These are phyloP conservation scores for Aurantiochytrium sp. DNA, from an alignment of 108 stramenopile species.

Conservation along the genomic window DNA sequence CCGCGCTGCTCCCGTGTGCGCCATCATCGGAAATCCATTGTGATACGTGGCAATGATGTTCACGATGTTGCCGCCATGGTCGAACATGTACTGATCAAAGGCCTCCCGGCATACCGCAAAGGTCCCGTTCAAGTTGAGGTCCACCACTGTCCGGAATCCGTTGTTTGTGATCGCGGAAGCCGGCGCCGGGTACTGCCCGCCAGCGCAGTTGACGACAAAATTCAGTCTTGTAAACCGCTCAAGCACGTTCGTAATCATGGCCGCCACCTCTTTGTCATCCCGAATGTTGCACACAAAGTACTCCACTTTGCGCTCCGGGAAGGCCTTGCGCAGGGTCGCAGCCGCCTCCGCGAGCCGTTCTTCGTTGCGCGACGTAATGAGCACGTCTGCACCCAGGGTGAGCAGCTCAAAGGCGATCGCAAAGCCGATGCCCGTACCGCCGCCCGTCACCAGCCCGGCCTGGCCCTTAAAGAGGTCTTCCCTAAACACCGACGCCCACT, in stretches of 20 bases:
- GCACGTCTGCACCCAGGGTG: constrained; percentile 59
- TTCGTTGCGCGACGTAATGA: constrained; percentile 62
- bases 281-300: constrained; percentile 17
- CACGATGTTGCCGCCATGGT: constrained; percentile 27
- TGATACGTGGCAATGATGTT: constrained; percentile 20
- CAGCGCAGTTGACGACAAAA: constrained; percentile 28
- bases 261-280: background rate
- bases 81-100: constrained; percentile 15
- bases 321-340: background rate
- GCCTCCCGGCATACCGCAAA: constrained; percentile 23
- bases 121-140: constrained; percentile 20
- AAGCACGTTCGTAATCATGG: background rate
- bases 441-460: constrained; percentile 73
- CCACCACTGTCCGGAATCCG: constrained; percentile 15
- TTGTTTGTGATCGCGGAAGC: constrained; percentile 16
- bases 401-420: constrained; percentile 61
- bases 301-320: background rate
- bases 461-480: constrained; percentile 54
- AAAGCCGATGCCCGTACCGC: constrained; percentile 73
- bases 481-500: background rate
- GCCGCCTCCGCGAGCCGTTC: constrained; percentile 32
- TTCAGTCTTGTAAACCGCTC: constrained; percentile 1
- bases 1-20: constrained; percentile 27
- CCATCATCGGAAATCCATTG: constrained; percentile 34
- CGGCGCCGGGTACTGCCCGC: constrained; percentile 23